Evolutionary conservation across 768 basidiomycete species (phyloP), one percentile per base, ranked within the genome.

Genomic region (Punctularia strigosozonata): DNA sequence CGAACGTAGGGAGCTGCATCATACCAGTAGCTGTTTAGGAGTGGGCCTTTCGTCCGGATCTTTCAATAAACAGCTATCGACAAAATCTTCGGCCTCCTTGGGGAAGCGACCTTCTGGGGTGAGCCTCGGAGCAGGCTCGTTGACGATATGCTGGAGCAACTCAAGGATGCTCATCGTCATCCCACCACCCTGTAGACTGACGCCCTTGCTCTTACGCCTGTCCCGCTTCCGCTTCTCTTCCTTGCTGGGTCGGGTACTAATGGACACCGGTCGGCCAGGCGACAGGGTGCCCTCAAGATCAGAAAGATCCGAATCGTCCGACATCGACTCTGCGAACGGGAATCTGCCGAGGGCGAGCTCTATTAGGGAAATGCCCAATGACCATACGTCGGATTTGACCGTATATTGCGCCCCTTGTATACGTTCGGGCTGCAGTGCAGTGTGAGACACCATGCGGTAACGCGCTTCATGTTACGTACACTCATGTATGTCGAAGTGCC

Each of bases 401-500:
- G 90, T 91, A 59, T 99, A 98, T 54, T 88, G 87, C 1, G 90
- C 90, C 36, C 95, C 95, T 62, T 98, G 94, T 64, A 99, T 98
- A 43, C 95, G 90, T 54, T 99, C 95, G 14, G 95, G 95, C 95
- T 99, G 59, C 25, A 39, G 24, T 35, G 43, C 43, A 37, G 26
- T 26, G 39, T 22, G 40, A 40, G 43, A 45, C 37, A 40, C 41
- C 33, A 38, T 26, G 19, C 34, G 37, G 40, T 24, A 38, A 19
- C n/a, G n/a, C n/a, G n/a, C n/a, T n/a, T 12, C 44, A 38, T 32
- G 17, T 40, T 33, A 75, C 80, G 54, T 61, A 98, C 95, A 50
- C 95, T 98, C 94, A 98, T 99, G 58, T 99, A 99, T 4, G 92
- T 98, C 45, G 87, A 91, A 12, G 95, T 99, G 21, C 95, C 94